Evolutionary conservation across 2,329 filamentous ascomycete species (phyloP).

Genomic region (Alternaria conjuncta): DNA sequence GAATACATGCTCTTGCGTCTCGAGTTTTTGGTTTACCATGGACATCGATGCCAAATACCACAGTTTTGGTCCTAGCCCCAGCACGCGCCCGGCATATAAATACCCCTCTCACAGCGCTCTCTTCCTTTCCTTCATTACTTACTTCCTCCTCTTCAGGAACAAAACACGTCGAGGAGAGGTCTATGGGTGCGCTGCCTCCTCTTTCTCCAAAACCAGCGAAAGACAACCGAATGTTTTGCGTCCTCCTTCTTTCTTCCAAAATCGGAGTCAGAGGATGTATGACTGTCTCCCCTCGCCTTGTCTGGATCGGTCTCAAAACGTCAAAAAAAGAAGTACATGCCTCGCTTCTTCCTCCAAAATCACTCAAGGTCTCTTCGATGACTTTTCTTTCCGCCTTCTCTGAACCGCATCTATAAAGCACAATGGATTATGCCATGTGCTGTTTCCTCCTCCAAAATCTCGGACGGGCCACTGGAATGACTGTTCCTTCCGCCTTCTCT

Average conservation of each 20-base stretch:
- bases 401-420: not conserved
- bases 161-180: not conserved
- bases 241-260: not conserved
- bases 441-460: not conserved
- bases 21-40: not conserved
- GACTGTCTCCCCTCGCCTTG: not conserved
- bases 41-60: not conserved
- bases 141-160: not conserved
- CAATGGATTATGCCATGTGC: not conserved
- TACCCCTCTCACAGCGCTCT: not conserved
- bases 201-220: not conserved
- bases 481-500: not conserved
- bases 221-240: too few species aligned
- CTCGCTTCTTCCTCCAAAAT: not conserved
- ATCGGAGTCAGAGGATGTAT: too few species aligned
- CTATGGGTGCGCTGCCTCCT: not conserved
- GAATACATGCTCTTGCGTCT: not conserved
- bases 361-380: rapidly evolving
- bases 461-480: not conserved
- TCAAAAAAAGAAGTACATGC: rapidly evolving
- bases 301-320: not conserved
- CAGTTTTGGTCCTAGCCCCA: not conserved
- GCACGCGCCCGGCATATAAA: not conserved
- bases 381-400: not conserved
- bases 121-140: not conserved